Base-by-base conservation (phyloP, 768 basidiomycete species). In the Lenzites betulinus region DNA sequence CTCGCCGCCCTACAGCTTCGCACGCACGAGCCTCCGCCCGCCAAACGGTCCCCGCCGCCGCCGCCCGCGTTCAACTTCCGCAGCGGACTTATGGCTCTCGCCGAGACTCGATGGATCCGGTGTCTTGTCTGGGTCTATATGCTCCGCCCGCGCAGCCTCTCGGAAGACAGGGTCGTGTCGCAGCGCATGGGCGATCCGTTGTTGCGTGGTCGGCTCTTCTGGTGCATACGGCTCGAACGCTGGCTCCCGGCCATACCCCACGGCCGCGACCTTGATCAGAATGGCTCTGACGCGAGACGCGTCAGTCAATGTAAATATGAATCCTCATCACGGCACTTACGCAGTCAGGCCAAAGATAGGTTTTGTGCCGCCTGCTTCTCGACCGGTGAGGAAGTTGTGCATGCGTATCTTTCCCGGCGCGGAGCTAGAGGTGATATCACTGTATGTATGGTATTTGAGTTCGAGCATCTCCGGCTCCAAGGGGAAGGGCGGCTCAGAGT, bases 321-420 rank as follows among this genome's bases (percentile, higher is more conserved):
- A 13, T n/a, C 2, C 11, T 36, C 20, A 13, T 25, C 5, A 16
- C 6, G 9, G n/a, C 33, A 22, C 3, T 63, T 70, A 95, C 92
- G 93, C 86, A 28, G 93, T 96, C 9, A 96, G 74, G 8, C 93
- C 93, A 65, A 86, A 92, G 0, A 95, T 84, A n/a, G 93, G 93
- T 67, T 93, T 95, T 15, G 92, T 83, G 0, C 93, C 93, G 15
- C 87, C 86, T 2, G 81, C 85, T 70, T 96, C 93, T 42, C 93
- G 77, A 0, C 94, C 94, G 1, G 93, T 96, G 51, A 94, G 77
- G 76, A 96, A 96, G 18, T 80, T 77, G 73, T 95, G 93, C 63
- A 85, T 79, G 23, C 92, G 83, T 18, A 81, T 75, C 7, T 69
- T 70, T 41, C 80, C 75, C 41, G 68, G 72, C 2, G 44, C 15